phyloP scores from a whole-genome alignment of 2,329 filamentous ascomycete genomes.

The Byssochlamys sp. region DNA sequence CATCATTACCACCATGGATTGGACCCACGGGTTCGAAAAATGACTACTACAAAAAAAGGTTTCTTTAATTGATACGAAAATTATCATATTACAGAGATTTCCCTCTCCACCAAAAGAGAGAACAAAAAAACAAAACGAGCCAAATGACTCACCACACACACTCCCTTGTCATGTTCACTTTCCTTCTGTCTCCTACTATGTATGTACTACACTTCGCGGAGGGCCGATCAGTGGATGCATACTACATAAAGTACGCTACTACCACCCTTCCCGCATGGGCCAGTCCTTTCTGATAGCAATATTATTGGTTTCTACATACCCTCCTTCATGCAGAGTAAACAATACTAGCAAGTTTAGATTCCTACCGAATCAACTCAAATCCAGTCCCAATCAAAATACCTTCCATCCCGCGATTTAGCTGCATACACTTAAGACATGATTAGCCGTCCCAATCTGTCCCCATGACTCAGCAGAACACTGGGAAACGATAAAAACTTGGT shows the following conservation, averaged over 20 bases:
- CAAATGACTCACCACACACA: background rate
- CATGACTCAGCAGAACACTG: background rate
- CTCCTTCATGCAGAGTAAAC: background rate
- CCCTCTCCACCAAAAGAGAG: background rate
- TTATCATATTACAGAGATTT: background rate
- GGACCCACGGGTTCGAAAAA: background rate
- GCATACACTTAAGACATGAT: background rate
- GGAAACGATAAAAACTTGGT: background rate
- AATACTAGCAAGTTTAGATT: background rate
- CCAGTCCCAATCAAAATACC: background rate
- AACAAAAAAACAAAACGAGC: no score
- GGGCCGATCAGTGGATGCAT: background rate
- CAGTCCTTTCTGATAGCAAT: background rate
- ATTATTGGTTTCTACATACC: background rate
- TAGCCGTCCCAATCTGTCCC: background rate
- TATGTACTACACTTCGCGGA: background rate
- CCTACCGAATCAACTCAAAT: background rate
- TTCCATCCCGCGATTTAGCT: background rate
- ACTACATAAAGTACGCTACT: background rate
- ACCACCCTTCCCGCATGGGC: background rate
- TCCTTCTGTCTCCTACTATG: background rate
- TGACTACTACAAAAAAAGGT: no score
- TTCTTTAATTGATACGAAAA: background rate
- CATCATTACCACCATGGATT: background rate
- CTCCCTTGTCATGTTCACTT: background rate